These are phyloP conservation scores for Talaromyces sp. DNA, from an alignment of 2,329 filamentous ascomycete genomes.

Conservation along the genomic window DNA sequence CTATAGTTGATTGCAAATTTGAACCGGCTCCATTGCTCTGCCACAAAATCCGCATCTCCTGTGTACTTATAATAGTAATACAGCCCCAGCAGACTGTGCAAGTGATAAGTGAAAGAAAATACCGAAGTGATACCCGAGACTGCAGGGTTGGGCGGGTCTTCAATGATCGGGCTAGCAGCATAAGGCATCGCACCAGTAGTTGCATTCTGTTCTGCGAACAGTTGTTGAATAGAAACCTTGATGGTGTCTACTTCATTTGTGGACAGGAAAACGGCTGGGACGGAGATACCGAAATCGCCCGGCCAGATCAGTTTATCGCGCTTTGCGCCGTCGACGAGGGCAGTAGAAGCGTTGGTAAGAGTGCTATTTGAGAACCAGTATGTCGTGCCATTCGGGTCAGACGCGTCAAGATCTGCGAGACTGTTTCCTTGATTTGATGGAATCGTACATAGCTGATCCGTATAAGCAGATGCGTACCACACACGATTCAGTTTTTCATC, in stretches of 20 bases:
- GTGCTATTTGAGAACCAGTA: conserved; percentile 4
- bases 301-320: conserved; percentile 53
- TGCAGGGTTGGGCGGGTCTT: neutral
- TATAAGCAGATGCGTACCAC: conserved; percentile 56
- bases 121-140: neutral
- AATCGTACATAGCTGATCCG: conserved; percentile 36
- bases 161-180: neutral
- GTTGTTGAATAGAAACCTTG: neutral
- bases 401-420: neutral
- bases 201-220: neutral
- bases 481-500: conserved; percentile 50
- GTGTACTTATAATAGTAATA: neutral
- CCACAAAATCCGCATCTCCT: neutral
- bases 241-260: neutral
- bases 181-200: neutral
- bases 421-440: conserved; percentile 25
- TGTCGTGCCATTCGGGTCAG: neutral
- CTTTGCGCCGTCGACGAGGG: conserved; percentile 41
- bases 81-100: neutral
- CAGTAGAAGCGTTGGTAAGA: conserved; percentile 28
- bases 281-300: conserved; percentile 58
- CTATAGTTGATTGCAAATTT: neutral
- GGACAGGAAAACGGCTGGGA: conserved; percentile 37
- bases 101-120: neutral
- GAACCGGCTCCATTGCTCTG: neutral